phyloP scores from a whole-genome alignment of 352 stramenopile genomes.

The Stramenopiles sp. region DNA sequence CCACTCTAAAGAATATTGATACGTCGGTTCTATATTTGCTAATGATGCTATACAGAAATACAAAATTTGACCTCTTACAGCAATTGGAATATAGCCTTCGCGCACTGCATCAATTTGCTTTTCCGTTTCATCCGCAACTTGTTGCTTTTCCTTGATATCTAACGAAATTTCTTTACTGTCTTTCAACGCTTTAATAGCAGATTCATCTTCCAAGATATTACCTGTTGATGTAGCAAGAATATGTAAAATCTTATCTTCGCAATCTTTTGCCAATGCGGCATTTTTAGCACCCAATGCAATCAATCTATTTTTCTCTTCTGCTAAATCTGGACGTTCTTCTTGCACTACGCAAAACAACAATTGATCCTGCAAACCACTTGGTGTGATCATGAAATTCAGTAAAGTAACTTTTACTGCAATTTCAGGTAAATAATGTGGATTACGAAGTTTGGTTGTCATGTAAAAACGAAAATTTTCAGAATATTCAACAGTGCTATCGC shows the following conservation, averaged over 20 bases:
- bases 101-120: conserved; percentile 74
- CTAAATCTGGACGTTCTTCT: conserved; percentile 66
- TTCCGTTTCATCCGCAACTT: conserved; percentile 77
- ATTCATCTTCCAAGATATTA: conserved; percentile 77
- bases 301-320: conserved; percentile 72
- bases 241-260: conserved; percentile 77
- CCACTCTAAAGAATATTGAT: conserved; percentile 82
- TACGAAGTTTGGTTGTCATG: conserved; percentile 78
- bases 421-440: conserved; percentile 75
- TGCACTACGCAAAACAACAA: conserved; percentile 71
- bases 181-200: conserved; percentile 74
- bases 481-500: conserved; percentile 73
- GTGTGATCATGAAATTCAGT: conserved; percentile 87
- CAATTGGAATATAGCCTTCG: conserved; percentile 70
- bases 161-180: conserved; percentile 74
- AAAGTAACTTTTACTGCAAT: conserved; percentile 79
- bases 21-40: conserved; percentile 82
- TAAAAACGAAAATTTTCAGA: conserved; percentile 72
- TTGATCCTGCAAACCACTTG: conserved; percentile 70
- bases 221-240: conserved; percentile 66
- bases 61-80: conserved; percentile 65
- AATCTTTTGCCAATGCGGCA: conserved; percentile 67
- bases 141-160: conserved; percentile 74
- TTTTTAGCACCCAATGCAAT: conserved; percentile 72
- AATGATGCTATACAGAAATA: conserved; percentile 91